Percentiles rank a stretch among this genome's conserved stretches.
Evolutionary conservation across 1,284 basidiomycete species (phyloP).

Genomic region (Apiotrichum montevideense): DNA sequence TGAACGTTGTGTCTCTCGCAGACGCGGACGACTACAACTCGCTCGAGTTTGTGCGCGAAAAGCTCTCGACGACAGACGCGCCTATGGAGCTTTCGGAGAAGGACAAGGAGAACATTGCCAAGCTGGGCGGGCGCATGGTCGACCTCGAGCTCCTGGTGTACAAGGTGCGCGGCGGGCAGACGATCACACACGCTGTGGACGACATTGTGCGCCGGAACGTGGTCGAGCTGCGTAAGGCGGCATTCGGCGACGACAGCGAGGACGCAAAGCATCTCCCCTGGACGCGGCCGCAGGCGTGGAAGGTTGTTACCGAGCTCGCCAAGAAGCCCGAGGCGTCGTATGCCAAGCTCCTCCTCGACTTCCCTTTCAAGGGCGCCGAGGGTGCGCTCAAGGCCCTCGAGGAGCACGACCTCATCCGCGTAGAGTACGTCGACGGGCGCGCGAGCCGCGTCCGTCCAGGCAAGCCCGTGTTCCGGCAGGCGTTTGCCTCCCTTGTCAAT

Average conservation of each 20-base stretch:
- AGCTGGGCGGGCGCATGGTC: constrained; percentile 78
- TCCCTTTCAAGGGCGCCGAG: constrained; percentile 90
- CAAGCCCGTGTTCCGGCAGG: constrained; percentile 79
- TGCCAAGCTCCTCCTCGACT: constrained; percentile 71
- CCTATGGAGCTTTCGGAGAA: constrained; percentile 27
- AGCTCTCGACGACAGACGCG: constrained; percentile 55
- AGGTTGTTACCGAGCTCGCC: constrained; percentile 68
- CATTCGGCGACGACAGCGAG: constrained; percentile 85
- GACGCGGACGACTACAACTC: constrained; percentile 81
- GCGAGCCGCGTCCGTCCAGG: constrained; percentile 79
- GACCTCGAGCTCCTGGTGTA: constrained; percentile 60
- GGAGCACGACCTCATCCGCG: constrained; percentile 77
- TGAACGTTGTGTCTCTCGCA: constrained; percentile 67
- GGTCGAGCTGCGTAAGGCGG: constrained; percentile 78
- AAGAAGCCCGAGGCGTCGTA: constrained; percentile 68
- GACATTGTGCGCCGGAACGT: constrained; percentile 77
- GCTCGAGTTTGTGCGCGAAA: constrained; percentile 71
- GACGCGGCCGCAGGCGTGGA: constrained; percentile 85
- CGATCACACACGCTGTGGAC: constrained; percentile 72
- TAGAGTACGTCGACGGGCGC: constrained; percentile 72
- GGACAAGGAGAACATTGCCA: constrained; percentile 58
- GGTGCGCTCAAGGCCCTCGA: constrained; percentile 75
- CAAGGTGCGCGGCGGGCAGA: constrained; percentile 71
- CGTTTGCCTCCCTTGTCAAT: constrained; percentile 71
- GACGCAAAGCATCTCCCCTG: constrained; percentile 78